Conservation (phyloP, 148 eudicot species). For the Diospyros lotus region DNA sequence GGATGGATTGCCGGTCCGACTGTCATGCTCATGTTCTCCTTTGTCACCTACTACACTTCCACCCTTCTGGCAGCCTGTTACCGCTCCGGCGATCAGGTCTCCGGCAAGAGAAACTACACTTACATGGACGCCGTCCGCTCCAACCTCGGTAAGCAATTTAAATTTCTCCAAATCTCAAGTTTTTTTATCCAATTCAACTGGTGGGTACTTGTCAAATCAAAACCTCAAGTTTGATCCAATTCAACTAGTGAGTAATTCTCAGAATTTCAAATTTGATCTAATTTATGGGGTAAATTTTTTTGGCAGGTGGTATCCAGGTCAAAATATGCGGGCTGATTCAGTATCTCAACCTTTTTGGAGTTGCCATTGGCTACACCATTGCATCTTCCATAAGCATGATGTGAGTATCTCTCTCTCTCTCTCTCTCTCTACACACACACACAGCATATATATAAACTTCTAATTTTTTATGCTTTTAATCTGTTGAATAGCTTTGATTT, state of each 20-base stretch:
- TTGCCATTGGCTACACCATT: slow-evolving; percentile 51
- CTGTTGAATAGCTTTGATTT: too few species aligned
- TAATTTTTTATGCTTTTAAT: too few species aligned
- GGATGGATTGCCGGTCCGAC: slow-evolving; percentile 52
- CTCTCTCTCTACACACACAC: too few species aligned
- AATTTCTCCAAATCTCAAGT: background rate
- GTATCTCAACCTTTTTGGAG: slow-evolving; percentile 43
- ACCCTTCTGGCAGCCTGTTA: slow-evolving; percentile 35
- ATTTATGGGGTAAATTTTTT: too few species aligned
- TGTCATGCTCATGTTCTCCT: slow-evolving; percentile 34
- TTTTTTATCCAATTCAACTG: background rate
- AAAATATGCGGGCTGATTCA: slow-evolving; percentile 41
- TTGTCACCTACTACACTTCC: slow-evolving; percentile 43
- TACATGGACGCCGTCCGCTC: slow-evolving; percentile 48
- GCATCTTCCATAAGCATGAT: slow-evolving; percentile 52
- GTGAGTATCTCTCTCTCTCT: slow-evolving; percentile 16
- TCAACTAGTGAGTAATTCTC: background rate
- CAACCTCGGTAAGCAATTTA: slow-evolving; percentile 24
- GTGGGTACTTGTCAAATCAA: background rate
- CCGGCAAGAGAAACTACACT: slow-evolving; percentile 42
- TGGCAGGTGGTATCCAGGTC: slow-evolving; percentile 37
- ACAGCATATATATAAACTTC: too few species aligned
- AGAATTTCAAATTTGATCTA: background rate
- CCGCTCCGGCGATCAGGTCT: slow-evolving; percentile 28
- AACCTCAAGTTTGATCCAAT: background rate